These are phyloP conservation scores for Clausena lansium DNA, from an alignment of 345 rosid species.

Conservation along the genomic window DNA sequence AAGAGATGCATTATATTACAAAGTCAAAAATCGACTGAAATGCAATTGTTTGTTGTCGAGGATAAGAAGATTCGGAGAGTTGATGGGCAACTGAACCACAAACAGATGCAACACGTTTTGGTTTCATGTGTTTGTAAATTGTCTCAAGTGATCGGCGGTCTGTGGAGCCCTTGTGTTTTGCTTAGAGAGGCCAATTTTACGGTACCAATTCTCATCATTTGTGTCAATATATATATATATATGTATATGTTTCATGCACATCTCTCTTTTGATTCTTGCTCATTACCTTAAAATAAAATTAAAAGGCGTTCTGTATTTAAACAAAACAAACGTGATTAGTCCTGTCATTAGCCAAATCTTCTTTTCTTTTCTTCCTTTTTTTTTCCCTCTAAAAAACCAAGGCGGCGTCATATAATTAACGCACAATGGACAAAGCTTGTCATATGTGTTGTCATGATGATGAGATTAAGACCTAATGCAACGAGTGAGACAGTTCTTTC, in stretches of 20 bases:
- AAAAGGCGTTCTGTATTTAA: background rate
- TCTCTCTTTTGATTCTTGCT: background rate
- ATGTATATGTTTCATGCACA: background rate
- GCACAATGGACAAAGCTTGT: background rate
- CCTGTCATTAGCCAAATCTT: background rate
- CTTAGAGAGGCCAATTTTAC: background rate
- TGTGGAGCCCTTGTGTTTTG: constrained; percentile 23
- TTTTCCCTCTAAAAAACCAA: too few relatives aligned
- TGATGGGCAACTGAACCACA: background rate
- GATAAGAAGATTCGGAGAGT: constrained; percentile 1
- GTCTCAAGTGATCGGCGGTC: background rate
- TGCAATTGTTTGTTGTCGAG: background rate
- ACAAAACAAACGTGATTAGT: background rate
- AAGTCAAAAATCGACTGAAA: background rate
- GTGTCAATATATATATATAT: background rate
- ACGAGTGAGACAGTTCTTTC: background rate
- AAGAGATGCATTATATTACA: background rate
- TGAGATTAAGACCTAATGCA: background rate
- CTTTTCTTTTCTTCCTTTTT: background rate
- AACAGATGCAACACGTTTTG: background rate
- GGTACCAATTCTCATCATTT: background rate
- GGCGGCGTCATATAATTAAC: background rate
- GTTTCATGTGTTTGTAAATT: background rate
- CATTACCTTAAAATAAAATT: too few relatives aligned
- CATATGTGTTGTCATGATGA: background rate